Conservation (phyloP, 345 rosid genomes). For the Linum lewisii region DNA sequence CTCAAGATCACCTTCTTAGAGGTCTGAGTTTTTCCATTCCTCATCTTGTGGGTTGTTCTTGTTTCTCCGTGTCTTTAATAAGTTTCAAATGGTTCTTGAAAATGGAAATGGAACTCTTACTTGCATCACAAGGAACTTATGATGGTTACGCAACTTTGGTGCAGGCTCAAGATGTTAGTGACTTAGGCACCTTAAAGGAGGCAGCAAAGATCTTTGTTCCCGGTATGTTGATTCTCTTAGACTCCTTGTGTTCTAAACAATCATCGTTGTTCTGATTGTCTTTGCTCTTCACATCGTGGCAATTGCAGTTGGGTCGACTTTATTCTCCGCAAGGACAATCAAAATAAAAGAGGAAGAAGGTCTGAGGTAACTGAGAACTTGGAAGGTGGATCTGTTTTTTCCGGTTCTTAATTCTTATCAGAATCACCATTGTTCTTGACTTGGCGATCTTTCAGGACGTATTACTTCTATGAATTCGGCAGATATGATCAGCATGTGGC, state of each 20-base stretch:
- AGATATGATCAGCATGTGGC: conserved; percentile 65
- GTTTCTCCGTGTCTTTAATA: too few relatives aligned
- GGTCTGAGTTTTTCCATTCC: conserved; percentile 28
- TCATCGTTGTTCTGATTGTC: conserved; percentile 7
- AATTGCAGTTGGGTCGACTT: conserved; percentile 60
- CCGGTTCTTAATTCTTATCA: too few relatives aligned
- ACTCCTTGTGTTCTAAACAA: conserved; percentile 3
- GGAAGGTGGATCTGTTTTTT: neutral
- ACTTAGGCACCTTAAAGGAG: conserved; percentile 73
- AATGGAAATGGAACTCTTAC: neutral
- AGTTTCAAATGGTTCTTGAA: neutral
- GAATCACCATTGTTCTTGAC: neutral
- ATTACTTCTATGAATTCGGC: conserved; percentile 85
- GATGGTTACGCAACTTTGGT: neutral
- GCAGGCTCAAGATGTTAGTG: conserved; percentile 80
- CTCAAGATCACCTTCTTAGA: conserved; percentile 95
- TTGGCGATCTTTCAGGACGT: conserved; percentile 47
- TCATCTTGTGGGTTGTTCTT: neutral
- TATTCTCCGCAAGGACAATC: conserved; percentile 72
- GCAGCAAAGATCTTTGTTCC: conserved; percentile 85
- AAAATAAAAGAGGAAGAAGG: conserved; percentile 90
- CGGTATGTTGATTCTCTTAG: conserved; percentile 27
- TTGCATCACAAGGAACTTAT: conserved; percentile 10
- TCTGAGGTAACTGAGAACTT: conserved; percentile 41
- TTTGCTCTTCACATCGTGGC: neutral